Base-by-base conservation (phyloP, 2,329 filamentous ascomycete genomes). In the Ophiostoma australiae region DNA sequence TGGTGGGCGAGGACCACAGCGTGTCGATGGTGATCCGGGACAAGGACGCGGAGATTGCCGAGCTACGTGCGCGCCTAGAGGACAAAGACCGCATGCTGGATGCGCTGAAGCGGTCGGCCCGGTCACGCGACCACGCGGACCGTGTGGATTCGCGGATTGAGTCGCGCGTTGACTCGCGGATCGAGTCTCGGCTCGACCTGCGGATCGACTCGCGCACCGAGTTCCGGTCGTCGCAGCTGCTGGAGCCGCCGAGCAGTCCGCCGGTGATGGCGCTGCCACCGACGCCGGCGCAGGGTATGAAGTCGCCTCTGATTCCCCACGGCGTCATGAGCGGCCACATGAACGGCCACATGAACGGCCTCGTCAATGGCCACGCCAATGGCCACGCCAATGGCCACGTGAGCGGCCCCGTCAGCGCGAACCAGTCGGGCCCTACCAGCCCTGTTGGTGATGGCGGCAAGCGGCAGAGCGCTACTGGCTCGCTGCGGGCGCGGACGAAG, bases 71-170 rank as follows among this genome's bases (percentile, higher is more conserved):
- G 33, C 89, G 93, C 73, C 84, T 98, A 0, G 94, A 98, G 76
- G 94, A 98, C 81, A 97, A 97, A 79, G 94, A 97, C 78, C 88
- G 91, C 13, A 99, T 98, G 93, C 84, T 98, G 70, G 84, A 90
- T 4, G 95, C 95, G 1, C 84, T 99, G 70, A 89, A 93, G 61
- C 94, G 88, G 73, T 93, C 93, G 1, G 90, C 93, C 13, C 89
- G 94, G 70, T 95, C 94, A 73, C 88, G 94, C 69, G 94, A 97
- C 73, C 87, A 89, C 3, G 93, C 93, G 6, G 91, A 94, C 70
- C 80, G 79, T 27, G 81, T 82, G 44, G 79, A 77, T n/a, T 77
- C 79, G 13, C 44, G 68, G 7, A 10, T 58, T 15, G 68, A 69
- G 8, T 68, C 70, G 15, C 65, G 68, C 1, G 20, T 58, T 31